Conservation (phyloP, 331 rosid species). For the Quercus lobata region DNA sequence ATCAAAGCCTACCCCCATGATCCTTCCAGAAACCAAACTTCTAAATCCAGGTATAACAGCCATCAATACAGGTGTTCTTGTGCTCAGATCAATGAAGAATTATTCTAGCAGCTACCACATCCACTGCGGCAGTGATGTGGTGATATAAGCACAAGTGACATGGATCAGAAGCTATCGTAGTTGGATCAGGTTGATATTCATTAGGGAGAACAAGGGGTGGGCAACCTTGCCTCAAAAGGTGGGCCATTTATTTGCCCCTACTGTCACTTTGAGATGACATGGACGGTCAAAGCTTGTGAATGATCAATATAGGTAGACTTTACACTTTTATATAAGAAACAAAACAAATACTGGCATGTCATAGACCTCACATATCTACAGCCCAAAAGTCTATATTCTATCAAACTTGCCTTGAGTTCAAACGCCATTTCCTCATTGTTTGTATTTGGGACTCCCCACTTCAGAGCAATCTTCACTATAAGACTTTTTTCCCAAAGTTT, state of each 20-base stretch:
- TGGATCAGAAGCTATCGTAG: background rate
- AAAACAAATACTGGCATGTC: slow-evolving; percentile 1
- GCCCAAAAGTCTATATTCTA: slow-evolving; percentile 16
- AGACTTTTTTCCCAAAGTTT: slow-evolving; percentile 87
- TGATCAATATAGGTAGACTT: background rate
- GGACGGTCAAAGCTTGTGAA: background rate
- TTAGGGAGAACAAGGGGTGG: slow-evolving; percentile 9
- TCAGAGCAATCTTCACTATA: slow-evolving; percentile 75
- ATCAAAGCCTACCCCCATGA: background rate
- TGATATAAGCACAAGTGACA: background rate
- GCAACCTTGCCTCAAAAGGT: background rate
- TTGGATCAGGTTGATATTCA: background rate
- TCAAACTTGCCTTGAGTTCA: slow-evolving; percentile 77
- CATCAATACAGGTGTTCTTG: background rate
- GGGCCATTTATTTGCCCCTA: background rate
- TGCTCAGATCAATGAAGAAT: background rate
- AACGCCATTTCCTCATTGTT: slow-evolving; percentile 68
- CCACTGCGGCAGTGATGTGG: background rate
- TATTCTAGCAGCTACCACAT: background rate
- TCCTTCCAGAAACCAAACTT: background rate
- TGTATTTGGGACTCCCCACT: slow-evolving; percentile 70
- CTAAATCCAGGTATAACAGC: background rate
- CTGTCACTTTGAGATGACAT: background rate
- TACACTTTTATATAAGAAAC: background rate
- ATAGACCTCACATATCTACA: slow-evolving; percentile 7